Percentiles rank a stretch among this genome's conserved stretches.
Evolutionary conservation across 352 stramenopile genomes (phyloP).

Genomic region (Globisporangium abappressorium): DNA sequence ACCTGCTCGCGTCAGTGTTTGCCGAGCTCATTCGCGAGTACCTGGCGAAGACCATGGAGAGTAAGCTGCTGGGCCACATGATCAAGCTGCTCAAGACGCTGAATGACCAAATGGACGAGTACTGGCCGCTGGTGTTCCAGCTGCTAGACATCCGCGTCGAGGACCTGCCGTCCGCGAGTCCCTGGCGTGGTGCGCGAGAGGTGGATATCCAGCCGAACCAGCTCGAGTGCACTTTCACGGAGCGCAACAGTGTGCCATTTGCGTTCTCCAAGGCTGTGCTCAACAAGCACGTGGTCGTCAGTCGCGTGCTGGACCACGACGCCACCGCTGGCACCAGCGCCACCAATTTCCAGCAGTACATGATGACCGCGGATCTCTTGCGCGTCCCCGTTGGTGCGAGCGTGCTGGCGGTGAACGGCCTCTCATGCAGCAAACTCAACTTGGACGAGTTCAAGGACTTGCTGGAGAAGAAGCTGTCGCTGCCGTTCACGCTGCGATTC

Average conservation of each 20-base stretch:
- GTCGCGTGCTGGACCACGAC: constrained; percentile 42
- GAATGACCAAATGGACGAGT: constrained; percentile 84
- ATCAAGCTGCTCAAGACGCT: constrained; percentile 80
- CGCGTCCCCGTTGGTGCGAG: constrained; percentile 53
- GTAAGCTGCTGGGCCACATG: constrained; percentile 76
- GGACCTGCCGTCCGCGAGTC: constrained; percentile 67
- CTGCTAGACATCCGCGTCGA: constrained; percentile 76
- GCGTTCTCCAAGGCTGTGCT: constrained; percentile 66
- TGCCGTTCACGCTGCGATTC: constrained; percentile 67
- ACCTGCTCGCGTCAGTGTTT: constrained; percentile 75
- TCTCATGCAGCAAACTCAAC: constrained; percentile 70
- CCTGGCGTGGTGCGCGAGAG: constrained; percentile 75
- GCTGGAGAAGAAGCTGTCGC: constrained; percentile 39
- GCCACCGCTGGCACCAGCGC: background rate
- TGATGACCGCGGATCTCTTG: constrained; percentile 29
- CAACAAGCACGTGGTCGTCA: constrained; percentile 69
- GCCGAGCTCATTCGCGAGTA: constrained; percentile 80
- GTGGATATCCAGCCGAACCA: constrained; percentile 70
- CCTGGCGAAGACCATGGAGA: constrained; percentile 82
- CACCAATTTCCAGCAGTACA: constrained; percentile 1
- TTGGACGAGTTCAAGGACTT: constrained; percentile 60
- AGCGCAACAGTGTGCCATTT: constrained; percentile 54
- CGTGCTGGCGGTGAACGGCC: constrained; percentile 73
- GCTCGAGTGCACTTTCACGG: constrained; percentile 55
- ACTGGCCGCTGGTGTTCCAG: constrained; percentile 83